Conservation (phyloP, 306 rosid genomes). For the Citrullus colocynthis region DNA sequence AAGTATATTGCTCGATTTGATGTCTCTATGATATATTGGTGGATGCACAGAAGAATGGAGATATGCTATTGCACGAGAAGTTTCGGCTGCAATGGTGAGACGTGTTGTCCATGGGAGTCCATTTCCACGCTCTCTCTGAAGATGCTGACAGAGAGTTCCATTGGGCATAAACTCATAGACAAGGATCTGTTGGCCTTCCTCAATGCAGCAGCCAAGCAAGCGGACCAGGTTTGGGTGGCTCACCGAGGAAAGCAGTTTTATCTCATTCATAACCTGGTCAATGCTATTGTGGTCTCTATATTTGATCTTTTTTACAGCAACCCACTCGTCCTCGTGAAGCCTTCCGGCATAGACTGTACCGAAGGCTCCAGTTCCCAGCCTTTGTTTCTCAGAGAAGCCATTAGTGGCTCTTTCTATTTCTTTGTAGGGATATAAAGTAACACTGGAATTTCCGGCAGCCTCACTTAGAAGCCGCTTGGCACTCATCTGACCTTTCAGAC, state of each 20-base stretch:
- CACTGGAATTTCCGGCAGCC: conserved; percentile 75
- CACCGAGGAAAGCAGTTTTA: conserved; percentile 83
- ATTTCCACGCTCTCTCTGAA: conserved; percentile 52
- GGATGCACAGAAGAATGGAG: conserved; percentile 82
- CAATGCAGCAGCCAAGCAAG: conserved; percentile 88
- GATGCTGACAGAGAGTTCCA: conserved; percentile 82
- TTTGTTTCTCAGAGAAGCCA: conserved; percentile 59
- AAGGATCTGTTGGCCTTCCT: conserved; percentile 83
- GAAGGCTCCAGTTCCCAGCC: conserved; percentile 88
- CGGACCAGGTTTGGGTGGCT: conserved; percentile 93
- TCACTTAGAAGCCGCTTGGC: conserved; percentile 58
- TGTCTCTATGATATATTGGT: conserved; percentile 93
- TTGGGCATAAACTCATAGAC: conserved; percentile 85
- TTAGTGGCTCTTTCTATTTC: conserved; percentile 74
- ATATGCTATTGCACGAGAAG: conserved; percentile 80
- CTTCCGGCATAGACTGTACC: conserved; percentile 89
- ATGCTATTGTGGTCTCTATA: conserved; percentile 65
- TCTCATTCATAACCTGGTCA: conserved; percentile 95
- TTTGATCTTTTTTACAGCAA: conserved; percentile 79
- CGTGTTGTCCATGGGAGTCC: conserved; percentile 85
- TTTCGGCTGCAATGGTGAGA: conserved; percentile 81
- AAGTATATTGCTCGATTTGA: conserved; percentile 84
- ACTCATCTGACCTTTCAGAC: conserved; percentile 48
- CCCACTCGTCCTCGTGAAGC: conserved; percentile 59
- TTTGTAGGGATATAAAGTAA: conserved; percentile 58